phyloP scores from a whole-genome alignment of 2,329 filamentous ascomycete genomes.

The Paraconiothyrium brasiliense region DNA sequence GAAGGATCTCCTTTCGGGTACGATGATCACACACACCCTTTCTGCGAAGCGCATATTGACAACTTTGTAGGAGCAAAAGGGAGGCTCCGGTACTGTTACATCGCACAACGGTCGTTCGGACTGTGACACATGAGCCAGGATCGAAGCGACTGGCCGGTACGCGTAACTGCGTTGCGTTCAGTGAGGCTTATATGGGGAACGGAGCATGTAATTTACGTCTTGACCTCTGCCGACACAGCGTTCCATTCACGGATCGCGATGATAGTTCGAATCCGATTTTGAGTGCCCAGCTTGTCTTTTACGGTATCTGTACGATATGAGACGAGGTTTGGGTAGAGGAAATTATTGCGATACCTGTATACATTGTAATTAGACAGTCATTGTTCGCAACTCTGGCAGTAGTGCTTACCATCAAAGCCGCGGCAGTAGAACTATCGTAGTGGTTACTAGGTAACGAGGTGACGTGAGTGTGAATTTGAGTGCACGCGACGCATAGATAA shows the following conservation, averaged over 20 bases:
- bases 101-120: neutral
- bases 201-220: neutral
- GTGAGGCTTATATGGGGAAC: neutral
- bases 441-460: neutral
- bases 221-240: constrained; percentile 1
- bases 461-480: neutral
- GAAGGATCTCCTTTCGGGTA: neutral
- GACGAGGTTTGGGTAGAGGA: constrained; percentile 8
- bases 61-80: constrained; percentile 2
- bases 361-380: constrained; percentile 14
- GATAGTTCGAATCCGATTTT: neutral
- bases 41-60: constrained; percentile 1
- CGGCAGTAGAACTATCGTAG: neutral
- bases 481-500: constrained; percentile 3
- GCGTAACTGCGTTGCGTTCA: neutral
- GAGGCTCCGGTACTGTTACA: constrained; percentile 3
- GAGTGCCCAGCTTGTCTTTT: neutral
- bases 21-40: neutral
- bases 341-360: constrained; percentile 11
- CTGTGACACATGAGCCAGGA: neutral
- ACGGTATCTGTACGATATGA: constrained; percentile 3
- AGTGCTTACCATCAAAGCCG: neutral
- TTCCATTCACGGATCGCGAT: constrained; percentile 3
- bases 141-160: neutral
- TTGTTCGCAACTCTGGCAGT: neutral